phyloP scores from a whole-genome alignment of 2,329 filamentous ascomycete species.

The Trichoderma harzianum region DNA sequence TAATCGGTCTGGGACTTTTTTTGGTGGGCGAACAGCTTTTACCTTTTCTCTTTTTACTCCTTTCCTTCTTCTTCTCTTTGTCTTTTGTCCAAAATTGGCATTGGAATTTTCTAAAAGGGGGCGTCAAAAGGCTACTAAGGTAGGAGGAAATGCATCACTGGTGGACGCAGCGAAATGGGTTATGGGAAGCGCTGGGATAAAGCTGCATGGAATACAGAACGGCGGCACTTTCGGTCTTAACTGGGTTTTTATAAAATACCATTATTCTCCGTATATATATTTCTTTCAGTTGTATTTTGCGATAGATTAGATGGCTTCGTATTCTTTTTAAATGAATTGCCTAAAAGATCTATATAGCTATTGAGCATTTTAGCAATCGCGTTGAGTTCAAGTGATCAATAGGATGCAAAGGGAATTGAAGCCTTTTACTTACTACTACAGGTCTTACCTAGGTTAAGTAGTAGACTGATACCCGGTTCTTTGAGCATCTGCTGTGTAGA shows the following conservation, averaged over 20 bases:
- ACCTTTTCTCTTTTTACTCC: background rate
- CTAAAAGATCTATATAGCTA: background rate
- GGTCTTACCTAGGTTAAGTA: no score
- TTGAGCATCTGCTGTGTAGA: no score
- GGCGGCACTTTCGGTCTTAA: background rate
- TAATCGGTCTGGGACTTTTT: background rate
- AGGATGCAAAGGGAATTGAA: no score
- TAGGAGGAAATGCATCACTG: background rate
- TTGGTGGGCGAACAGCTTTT: background rate
- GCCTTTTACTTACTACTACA: no score
- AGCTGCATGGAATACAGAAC: slow-evolving; percentile 9
- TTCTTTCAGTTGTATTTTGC: background rate
- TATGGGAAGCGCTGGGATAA: background rate
- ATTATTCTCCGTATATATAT: background rate
- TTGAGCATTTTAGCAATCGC: background rate
- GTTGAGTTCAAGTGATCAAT: no score
- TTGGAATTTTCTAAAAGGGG: background rate
- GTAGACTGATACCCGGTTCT: no score
- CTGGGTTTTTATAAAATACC: background rate
- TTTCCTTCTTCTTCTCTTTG: background rate
- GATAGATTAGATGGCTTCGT: background rate
- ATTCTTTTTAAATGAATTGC: background rate
- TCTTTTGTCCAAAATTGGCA: background rate
- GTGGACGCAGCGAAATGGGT: background rate
- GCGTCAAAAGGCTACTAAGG: background rate